Conservation (phyloP, 1,139 yeast species). For the Yamadazyma buinensis region DNA sequence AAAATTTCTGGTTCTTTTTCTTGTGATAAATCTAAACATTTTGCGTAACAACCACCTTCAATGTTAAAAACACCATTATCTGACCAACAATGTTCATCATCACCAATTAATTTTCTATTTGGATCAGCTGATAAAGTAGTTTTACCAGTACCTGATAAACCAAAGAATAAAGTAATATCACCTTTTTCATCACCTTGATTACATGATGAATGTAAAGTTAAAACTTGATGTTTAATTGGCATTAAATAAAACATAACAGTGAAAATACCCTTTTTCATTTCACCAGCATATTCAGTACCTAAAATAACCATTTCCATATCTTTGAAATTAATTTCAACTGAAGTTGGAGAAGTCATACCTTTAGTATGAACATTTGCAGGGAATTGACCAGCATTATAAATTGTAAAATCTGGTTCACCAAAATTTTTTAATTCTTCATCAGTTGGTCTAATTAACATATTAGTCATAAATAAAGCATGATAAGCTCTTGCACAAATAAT, state of each 20-base stretch:
- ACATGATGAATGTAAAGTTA: constrained; percentile 93
- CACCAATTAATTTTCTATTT: constrained; percentile 90
- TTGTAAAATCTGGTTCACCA: constrained; percentile 98
- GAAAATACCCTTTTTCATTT: constrained; percentile 99
- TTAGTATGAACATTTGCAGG: constrained; percentile 96
- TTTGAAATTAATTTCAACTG: constrained; percentile 94
- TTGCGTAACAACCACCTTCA: constrained; percentile 99
- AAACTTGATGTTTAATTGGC: constrained; percentile 91
- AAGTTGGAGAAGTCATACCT: constrained; percentile 96
- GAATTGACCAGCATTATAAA: constrained; percentile 98
- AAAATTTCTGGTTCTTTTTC: constrained; percentile 98
- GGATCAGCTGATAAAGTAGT: constrained; percentile 98
- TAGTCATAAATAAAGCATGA: constrained; percentile 97
- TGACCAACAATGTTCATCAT: constrained; percentile 99
- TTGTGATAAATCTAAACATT: constrained; percentile 83
- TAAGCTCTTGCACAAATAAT: constrained; percentile 98
- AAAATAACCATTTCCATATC: constrained; percentile 98
- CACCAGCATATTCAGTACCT: constrained; percentile 99
- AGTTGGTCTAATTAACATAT: constrained; percentile 95
- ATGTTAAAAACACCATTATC: constrained; percentile 98
- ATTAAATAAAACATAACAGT: constrained; percentile 98
- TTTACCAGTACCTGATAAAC: constrained; percentile 97
- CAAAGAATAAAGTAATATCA: constrained; percentile 92
- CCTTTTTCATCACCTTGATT: constrained; percentile 79
- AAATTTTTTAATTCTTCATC: constrained; percentile 82